These are phyloP conservation scores for Magnolia officinalis DNA, from an alignment of 164 flowering plant genomes.

Conservation along the genomic window DNA sequence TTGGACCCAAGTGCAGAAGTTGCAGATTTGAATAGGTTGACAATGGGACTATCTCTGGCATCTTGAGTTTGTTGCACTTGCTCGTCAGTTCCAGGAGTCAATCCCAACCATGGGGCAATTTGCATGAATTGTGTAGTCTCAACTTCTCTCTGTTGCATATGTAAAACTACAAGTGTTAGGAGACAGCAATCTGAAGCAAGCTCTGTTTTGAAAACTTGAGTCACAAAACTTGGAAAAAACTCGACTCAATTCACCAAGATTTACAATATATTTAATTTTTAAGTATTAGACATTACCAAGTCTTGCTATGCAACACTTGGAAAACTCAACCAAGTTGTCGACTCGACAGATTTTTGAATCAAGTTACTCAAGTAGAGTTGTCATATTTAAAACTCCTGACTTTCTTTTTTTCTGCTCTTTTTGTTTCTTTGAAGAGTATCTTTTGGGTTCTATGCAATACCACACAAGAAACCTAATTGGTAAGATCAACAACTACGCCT, in stretches of 20 bases:
- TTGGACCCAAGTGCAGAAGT: slow-evolving; percentile 57
- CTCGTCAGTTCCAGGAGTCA: slow-evolving; percentile 81
- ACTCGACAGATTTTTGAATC: too few relatives aligned
- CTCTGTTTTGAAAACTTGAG: not conserved
- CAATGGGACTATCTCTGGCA: slow-evolving; percentile 77
- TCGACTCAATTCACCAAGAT: too few relatives aligned
- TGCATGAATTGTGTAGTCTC: slow-evolving; percentile 89
- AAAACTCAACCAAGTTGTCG: too few relatives aligned
- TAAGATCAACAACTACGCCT: not conserved
- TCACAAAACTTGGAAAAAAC: not conserved
- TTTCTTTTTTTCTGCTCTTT: too few relatives aligned
- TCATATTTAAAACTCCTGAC: too few relatives aligned
- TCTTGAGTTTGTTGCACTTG: slow-evolving; percentile 66
- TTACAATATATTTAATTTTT: too few relatives aligned
- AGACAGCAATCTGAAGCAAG: slow-evolving; percentile 4
- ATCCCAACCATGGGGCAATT: slow-evolving; percentile 95
- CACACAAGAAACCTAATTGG: not conserved
- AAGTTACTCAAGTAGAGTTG: too few relatives aligned
- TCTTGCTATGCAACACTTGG: too few relatives aligned
- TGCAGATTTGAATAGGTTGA: slow-evolving; percentile 76
- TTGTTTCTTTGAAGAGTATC: not conserved
- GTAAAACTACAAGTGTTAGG: slow-evolving; percentile 15
- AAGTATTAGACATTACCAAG: too few relatives aligned
- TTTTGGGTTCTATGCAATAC: not conserved
- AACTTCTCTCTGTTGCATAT: slow-evolving; percentile 65